These are phyloP conservation scores for Eustoma russellianum DNA, from an alignment of 257 asterid genomes.

Conservation along the genomic window DNA sequence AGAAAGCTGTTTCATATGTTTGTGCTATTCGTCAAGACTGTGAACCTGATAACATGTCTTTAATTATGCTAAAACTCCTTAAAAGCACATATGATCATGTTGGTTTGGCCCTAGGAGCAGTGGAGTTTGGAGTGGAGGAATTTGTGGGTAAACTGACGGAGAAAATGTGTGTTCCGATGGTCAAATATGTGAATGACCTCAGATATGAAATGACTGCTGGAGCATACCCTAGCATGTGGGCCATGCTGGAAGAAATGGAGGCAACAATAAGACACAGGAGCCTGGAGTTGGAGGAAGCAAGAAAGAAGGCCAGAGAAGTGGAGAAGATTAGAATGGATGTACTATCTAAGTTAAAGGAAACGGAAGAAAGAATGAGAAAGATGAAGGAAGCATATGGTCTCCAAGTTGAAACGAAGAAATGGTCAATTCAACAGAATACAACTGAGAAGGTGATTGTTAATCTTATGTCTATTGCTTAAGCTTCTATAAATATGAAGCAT, in stretches of 20 bases:
- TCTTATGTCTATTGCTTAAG: conserved; percentile 1
- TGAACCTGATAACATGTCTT: conserved; percentile 23
- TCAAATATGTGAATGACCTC: conserved; percentile 47
- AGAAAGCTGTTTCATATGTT: conserved; percentile 41
- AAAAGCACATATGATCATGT: conserved; percentile 36
- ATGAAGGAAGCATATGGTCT: conserved; percentile 20
- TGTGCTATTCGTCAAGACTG: conserved; percentile 35
- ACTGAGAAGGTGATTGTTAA: conserved; percentile 47
- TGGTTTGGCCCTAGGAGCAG: conserved; percentile 48
- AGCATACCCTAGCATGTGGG: conserved; percentile 37
- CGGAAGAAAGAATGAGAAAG: conserved; percentile 38
- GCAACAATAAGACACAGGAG: conserved; percentile 37
- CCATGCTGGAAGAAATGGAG: conserved; percentile 53
- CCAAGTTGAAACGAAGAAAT: conserved; percentile 17
- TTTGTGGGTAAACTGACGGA: conserved; percentile 41
- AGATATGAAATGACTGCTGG: conserved; percentile 49
- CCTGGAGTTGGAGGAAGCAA: conserved; percentile 57
- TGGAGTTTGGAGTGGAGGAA: conserved; percentile 56
- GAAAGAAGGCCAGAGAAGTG: conserved; percentile 32
- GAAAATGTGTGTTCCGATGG: conserved; percentile 70
- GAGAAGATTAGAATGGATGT: conserved; percentile 39
- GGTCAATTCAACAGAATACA: conserved; percentile 16
- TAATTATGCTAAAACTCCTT: conserved; percentile 37
- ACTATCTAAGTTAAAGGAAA: conserved; percentile 31
- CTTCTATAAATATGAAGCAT: neutral